Conservation (phyloP, 495 filamentous ascomycete species). For the Acidiella bohemica region DNA sequence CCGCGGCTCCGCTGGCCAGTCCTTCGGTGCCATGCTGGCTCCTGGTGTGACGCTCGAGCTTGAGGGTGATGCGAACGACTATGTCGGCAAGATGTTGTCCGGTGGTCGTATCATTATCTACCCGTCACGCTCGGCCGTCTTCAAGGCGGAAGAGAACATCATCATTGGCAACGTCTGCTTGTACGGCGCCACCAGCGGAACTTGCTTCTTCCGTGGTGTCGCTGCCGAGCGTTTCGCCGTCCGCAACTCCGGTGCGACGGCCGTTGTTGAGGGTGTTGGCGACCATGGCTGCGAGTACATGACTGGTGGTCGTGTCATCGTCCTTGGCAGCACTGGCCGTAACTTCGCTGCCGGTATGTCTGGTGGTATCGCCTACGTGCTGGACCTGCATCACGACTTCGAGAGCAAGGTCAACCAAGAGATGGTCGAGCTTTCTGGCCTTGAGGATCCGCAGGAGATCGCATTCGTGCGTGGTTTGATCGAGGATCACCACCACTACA, state of each 20-base stretch:
- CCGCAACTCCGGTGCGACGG: constrained; percentile 92
- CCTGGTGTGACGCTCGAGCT: constrained; percentile 93
- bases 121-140: constrained; percentile 81
- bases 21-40: constrained; percentile 91
- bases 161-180: constrained; percentile 94
- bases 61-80: constrained; percentile 96
- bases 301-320: constrained; percentile 88
- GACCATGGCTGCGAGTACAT: constrained; percentile 99
- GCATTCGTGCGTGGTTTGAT: constrained; percentile 87
- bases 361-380: constrained; percentile 92
- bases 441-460: constrained; percentile 86
- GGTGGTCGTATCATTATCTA: constrained; percentile 95
- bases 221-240: constrained; percentile 97
- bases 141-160: constrained; percentile 96
- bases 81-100: constrained; percentile 94
- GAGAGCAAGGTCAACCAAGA: constrained; percentile 90
- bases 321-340: constrained; percentile 86
- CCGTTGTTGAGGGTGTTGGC: constrained; percentile 93
- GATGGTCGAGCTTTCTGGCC: constrained; percentile 86
- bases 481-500: constrained; percentile 99
- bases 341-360: constrained; percentile 99
- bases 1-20: constrained; percentile 96
- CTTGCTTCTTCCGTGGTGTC: constrained; percentile 94
- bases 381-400: constrained; percentile 89
- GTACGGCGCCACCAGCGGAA: constrained; percentile 88